phyloP scores from a whole-genome alignment of 2,329 filamentous ascomycete genomes.

The Pseudophaeomoniella oleicola region DNA sequence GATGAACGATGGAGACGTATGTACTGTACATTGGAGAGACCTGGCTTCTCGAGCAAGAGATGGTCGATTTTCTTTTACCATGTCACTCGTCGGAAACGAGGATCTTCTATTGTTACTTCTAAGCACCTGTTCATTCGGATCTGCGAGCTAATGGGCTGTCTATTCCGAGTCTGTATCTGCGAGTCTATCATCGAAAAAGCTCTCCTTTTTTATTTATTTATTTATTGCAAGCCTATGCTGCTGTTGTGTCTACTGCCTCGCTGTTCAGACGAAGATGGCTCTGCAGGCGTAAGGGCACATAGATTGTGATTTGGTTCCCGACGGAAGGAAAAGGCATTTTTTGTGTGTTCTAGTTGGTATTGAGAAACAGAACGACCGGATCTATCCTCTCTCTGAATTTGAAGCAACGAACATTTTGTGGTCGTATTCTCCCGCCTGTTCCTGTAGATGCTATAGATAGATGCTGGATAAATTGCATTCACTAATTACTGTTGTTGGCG shows the following conservation, averaged over 20 bases:
- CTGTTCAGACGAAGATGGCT: neutral
- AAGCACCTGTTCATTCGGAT: neutral
- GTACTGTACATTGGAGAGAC: constrained; percentile 1
- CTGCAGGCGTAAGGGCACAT: neutral
- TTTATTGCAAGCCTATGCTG: neutral
- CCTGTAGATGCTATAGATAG: too few relatives aligned
- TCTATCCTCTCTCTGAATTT: too few relatives aligned
- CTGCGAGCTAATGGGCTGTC: neutral
- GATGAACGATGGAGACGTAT: constrained; percentile 1
- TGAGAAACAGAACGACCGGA: neutral
- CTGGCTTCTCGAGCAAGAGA: neutral
- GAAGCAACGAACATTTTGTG: too few relatives aligned
- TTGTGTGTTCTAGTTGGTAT: neutral
- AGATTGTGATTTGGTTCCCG: neutral
- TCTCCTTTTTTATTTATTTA: too few relatives aligned
- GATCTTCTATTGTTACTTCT: neutral
- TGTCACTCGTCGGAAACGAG: neutral
- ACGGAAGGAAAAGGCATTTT: neutral
- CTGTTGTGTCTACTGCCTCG: neutral
- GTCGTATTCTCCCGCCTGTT: too few relatives aligned
- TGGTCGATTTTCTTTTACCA: neutral
- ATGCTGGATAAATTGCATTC: too few relatives aligned
- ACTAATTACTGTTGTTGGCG: too few relatives aligned
- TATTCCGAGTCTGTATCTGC: neutral
- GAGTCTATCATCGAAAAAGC: too few relatives aligned